Evolutionary conservation across 768 basidiomycete species (phyloP), one percentile per base, ranked within the genome.

Genomic region (Psilocybe sp.): DNA sequence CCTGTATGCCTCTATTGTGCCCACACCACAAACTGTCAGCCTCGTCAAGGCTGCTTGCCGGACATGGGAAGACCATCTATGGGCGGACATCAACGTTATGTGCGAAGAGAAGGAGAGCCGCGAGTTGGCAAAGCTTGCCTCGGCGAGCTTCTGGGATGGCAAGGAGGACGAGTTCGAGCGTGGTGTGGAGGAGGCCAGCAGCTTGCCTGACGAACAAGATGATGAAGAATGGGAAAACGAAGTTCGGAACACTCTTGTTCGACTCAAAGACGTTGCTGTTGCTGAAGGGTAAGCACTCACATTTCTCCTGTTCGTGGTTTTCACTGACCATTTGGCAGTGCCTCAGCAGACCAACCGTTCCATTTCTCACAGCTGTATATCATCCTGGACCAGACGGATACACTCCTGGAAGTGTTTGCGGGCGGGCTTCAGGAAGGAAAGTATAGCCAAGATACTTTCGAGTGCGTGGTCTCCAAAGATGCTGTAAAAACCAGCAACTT

Each of bases 61-160:
- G 32, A 87, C 89, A 16, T 98, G 96, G 95, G 90, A 95, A 60
- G 97, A 99, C 61, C 87, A 95, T 62, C 74, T 98, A 0, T 99
- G 97, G 97, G 92, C 90, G 0, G 86, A 90, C 50, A 73, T 94
- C 44, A 84, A 84, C 57, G 76, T 91, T 43, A 72, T 91, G 35
- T 87, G 89, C 58, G 91, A 95, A 62, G 85, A 92, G 57, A 84
- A 88, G 51, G 79, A 87, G 62, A 85, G 83, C 40, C 76, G 74
- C 28, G 84, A 87, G 53, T 77, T 98, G 60, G 64, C 73, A 9
- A 75, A 78, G 35, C 63, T 92, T 5, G 84, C 86, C 6, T 15
- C 47, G 0, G 85, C 84, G 0, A 81, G 86, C 37, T 95, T 90
- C 64, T 96, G 94, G 93, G 87, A 89, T 50, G 75, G 74, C 15